Conservation (phyloP, 345 rosid species). For the Bruguiera gymnorhiza region DNA sequence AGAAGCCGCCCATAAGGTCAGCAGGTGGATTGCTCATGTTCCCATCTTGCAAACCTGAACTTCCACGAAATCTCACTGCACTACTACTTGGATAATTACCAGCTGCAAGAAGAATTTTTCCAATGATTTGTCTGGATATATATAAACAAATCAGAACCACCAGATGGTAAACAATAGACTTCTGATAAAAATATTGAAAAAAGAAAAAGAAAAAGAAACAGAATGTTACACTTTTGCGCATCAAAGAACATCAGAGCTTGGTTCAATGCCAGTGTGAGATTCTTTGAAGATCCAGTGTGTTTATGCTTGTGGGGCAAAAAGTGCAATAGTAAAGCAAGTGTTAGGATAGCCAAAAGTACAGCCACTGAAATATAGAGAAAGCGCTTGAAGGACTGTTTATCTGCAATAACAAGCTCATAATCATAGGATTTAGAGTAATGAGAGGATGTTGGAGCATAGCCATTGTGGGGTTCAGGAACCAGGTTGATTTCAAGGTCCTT, state of each 20-base stretch:
- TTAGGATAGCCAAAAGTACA: slow-evolving; percentile 20
- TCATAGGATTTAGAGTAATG: slow-evolving; percentile 45
- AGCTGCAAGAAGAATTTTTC: slow-evolving; percentile 33
- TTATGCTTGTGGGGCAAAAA: slow-evolving; percentile 39
- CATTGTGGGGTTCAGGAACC: slow-evolving; percentile 24
- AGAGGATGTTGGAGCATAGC: slow-evolving; percentile 44
- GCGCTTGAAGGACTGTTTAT: slow-evolving; percentile 39
- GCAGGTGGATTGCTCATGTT: slow-evolving; percentile 22
- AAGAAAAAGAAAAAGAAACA: neutral
- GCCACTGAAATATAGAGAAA: slow-evolving; percentile 34
- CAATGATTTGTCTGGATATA: neutral
- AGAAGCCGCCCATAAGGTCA: slow-evolving; percentile 52
- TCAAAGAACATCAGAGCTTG: slow-evolving; percentile 60
- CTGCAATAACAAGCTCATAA: slow-evolving; percentile 43
- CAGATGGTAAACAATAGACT: neutral
- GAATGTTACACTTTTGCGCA: slow-evolving; percentile 53
- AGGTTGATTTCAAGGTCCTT: slow-evolving; percentile 31
- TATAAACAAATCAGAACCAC: neutral
- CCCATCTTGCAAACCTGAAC: slow-evolving; percentile 60
- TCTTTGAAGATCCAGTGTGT: slow-evolving; percentile 34
- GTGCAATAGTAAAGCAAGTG: slow-evolving; percentile 25
- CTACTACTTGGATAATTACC: slow-evolving; percentile 45
- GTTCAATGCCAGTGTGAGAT: slow-evolving; percentile 51
- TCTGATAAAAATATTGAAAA: too few species aligned
- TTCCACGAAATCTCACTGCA: slow-evolving; percentile 50